Evolutionary conservation across 257 asterid species (phyloP).

Genomic region (Przewalskia tangutica): DNA sequence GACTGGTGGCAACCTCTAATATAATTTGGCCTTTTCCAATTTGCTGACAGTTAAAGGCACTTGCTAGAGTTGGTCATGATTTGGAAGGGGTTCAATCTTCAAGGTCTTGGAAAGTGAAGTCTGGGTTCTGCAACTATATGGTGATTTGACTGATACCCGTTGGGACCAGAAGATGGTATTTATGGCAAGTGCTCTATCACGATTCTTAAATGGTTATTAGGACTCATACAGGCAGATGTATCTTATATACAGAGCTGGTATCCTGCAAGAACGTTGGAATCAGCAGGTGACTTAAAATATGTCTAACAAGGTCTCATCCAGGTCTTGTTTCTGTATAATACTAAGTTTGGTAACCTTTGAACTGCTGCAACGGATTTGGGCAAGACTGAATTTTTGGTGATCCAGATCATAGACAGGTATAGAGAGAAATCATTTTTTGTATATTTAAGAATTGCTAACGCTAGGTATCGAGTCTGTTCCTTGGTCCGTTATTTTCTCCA

Average conservation of each 20-base stretch:
- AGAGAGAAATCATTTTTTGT: not conserved
- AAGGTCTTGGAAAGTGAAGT: not conserved
- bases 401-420: not conserved
- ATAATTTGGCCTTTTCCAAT: not conserved
- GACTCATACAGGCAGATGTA: not conserved
- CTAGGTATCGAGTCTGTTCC: not conserved
- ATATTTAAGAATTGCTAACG: not conserved
- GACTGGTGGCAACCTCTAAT: not conserved
- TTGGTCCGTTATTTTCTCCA: not conserved
- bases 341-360: not conserved
- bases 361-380: not conserved
- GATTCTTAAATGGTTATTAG: constrained; percentile 4
- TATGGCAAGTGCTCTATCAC: not conserved
- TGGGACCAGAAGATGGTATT: not conserved
- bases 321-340: not conserved
- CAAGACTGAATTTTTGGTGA: not conserved
- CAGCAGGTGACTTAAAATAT: not conserved
- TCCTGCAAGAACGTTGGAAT: not conserved
- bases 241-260: not conserved
- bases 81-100: not conserved
- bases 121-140: not conserved
- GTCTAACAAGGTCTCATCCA: not conserved
- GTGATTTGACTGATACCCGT: not conserved
- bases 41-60: not conserved
- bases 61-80: not conserved